A percentile compares a stretch with the other conserved stretches of the same genome.
Evolutionary conservation across 129 eudicot species (phyloP).

Genomic region (Chrysanthemum makinoi): DNA sequence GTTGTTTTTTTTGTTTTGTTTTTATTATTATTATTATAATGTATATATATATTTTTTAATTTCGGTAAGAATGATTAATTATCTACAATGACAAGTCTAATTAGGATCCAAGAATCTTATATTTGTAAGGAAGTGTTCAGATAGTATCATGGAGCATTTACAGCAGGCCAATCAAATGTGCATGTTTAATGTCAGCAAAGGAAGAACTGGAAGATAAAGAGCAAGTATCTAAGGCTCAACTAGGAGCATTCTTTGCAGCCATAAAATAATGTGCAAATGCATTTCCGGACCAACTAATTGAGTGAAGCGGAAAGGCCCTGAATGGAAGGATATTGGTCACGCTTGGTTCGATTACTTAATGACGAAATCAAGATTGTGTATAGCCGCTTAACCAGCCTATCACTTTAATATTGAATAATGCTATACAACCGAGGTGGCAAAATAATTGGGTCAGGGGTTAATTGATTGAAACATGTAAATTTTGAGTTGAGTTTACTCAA

Average conservation of each 20-base stretch:
- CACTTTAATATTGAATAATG: background rate
- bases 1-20: too few relatives aligned
- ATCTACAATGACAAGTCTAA: too few relatives aligned
- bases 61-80: too few relatives aligned
- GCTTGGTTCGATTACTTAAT: conserved; percentile 64
- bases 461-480: too few relatives aligned
- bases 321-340: conserved; percentile 88
- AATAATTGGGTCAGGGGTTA: too few relatives aligned
- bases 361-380: too few relatives aligned
- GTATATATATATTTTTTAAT: too few relatives aligned
- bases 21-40: too few relatives aligned
- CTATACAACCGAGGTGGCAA: background rate
- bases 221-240: conserved; percentile 79
- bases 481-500: too few relatives aligned
- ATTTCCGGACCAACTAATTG: conserved; percentile 96
- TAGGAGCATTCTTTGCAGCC: conserved; percentile 92
- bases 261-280: conserved; percentile 92
- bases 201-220: conserved; percentile 93
- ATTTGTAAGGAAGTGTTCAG: background rate
- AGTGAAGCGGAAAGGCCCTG: conserved; percentile 97
- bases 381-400: too few relatives aligned
- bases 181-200: conserved; percentile 53
- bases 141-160: conserved; percentile 12
- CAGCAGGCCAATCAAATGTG: conserved; percentile 15
- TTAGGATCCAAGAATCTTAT: too few relatives aligned